Percentiles rank a stretch among this genome's conserved stretches.
phyloP scores from a whole-genome alignment of 139 green algal genomes.

The Edaphochlamys debaryana region DNA sequence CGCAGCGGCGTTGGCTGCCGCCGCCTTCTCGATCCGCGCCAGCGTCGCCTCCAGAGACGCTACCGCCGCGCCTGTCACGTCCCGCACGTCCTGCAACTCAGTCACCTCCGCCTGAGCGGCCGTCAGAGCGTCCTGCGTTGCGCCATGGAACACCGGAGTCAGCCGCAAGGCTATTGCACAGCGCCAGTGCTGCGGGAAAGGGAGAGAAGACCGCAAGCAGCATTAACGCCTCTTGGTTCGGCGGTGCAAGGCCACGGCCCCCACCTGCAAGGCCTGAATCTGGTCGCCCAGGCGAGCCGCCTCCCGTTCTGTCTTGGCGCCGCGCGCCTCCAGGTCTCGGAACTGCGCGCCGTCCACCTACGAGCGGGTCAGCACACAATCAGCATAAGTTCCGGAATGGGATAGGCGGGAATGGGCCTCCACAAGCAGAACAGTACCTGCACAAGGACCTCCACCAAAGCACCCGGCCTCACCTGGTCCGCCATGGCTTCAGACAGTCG shows the following conservation, averaged over 20 bases:
- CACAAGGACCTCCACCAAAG: no score
- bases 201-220: background rate
- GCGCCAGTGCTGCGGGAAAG: no score
- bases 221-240: background rate
- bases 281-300: slow-evolving; percentile 34
- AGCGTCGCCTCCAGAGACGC: slow-evolving; percentile 62
- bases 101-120: slow-evolving; percentile 10
- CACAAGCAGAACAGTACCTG: no score
- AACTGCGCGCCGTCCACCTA: slow-evolving; percentile 28
- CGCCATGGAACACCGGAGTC: no score
- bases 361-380: no score
- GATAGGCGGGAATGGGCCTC: no score
- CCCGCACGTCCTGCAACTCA: slow-evolving; percentile 56
- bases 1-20: no score
- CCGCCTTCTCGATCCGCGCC: slow-evolving; percentile 51
- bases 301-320: slow-evolving; percentile 23
- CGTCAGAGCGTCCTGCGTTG: slow-evolving; percentile 31
- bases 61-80: slow-evolving; percentile 63
- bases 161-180: no score
- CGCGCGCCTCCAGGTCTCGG: slow-evolving; percentile 29
- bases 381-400: no score
- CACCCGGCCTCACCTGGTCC: slow-evolving; percentile 13
- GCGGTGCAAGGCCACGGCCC: background rate
- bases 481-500: background rate
- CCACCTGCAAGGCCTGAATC: slow-evolving; percentile 40